Conservation (phyloP, 2,329 filamentous ascomycete species). For the Fusarium brevicatenulatum region DNA sequence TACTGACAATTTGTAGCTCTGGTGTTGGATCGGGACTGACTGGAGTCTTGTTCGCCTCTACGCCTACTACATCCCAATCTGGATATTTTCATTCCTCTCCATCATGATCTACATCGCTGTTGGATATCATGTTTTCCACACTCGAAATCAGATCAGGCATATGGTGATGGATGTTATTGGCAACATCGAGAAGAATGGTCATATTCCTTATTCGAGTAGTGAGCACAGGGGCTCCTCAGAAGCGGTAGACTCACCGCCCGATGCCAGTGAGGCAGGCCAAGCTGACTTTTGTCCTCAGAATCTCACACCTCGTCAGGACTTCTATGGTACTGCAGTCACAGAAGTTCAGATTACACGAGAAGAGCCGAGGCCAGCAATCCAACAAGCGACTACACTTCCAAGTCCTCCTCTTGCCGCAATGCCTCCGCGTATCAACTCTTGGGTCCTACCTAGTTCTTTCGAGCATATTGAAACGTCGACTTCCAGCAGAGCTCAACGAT, state of each 20-base stretch:
- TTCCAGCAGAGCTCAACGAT: slow-evolving; percentile 34
- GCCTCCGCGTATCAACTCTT: slow-evolving; percentile 38
- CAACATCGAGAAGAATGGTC: slow-evolving; percentile 31
- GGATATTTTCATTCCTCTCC: slow-evolving; percentile 66
- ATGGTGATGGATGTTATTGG: slow-evolving; percentile 47
- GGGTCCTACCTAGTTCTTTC: slow-evolving; percentile 34
- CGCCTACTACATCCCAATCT: slow-evolving; percentile 70
- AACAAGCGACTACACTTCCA: slow-evolving; percentile 17
- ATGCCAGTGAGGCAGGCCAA: background rate
- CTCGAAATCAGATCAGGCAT: slow-evolving; percentile 65
- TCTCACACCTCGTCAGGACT: slow-evolving; percentile 44
- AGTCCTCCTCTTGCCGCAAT: slow-evolving; percentile 21
- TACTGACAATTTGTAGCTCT: slow-evolving; percentile 56
- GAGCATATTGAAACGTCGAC: slow-evolving; percentile 25
- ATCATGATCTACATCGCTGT: slow-evolving; percentile 66
- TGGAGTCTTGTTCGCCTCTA: slow-evolving; percentile 67
- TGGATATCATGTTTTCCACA: slow-evolving; percentile 68
- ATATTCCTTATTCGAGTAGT: slow-evolving; percentile 39
- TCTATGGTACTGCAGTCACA: slow-evolving; percentile 60
- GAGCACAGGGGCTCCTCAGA: slow-evolving; percentile 48
- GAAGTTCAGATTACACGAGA: slow-evolving; percentile 58
- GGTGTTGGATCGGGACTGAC: slow-evolving; percentile 67
- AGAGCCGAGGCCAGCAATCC: slow-evolving; percentile 23
- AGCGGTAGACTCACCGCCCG: slow-evolving; percentile 43
- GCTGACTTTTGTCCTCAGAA: slow-evolving; percentile 42